Conservation (phyloP, 371 early-diverging fungal species). For the Zychaea mexicana region DNA sequence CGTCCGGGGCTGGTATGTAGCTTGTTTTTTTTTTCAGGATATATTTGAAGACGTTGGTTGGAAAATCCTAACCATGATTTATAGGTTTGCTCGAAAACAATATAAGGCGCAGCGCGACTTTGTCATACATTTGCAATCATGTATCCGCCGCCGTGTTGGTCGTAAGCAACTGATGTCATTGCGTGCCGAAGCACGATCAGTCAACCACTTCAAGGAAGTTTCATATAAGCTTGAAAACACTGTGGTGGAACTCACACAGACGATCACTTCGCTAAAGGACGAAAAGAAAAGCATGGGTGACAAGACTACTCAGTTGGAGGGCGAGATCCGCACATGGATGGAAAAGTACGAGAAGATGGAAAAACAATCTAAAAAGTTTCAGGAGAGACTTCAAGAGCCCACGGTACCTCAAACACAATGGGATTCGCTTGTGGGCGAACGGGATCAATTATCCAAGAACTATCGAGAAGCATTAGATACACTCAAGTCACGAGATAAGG, state of each 20-base stretch:
- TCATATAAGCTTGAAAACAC: conserved; percentile 93
- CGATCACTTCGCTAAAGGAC: conserved; percentile 64
- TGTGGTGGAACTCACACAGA: conserved; percentile 91
- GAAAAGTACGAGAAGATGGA: conserved; percentile 67
- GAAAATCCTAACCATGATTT: too few species aligned
- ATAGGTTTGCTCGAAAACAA: conserved; percentile 57
- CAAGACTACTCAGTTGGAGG: conserved; percentile 59
- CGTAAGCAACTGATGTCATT: conserved; percentile 59
- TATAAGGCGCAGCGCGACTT: conserved; percentile 53
- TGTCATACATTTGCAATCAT: conserved; percentile 80
- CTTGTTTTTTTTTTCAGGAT: background rate
- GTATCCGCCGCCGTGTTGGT: conserved; percentile 78
- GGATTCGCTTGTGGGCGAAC: conserved; percentile 52
- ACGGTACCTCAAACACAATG: conserved; percentile 61
- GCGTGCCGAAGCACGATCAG: conserved; percentile 84
- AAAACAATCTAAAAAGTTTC: conserved; percentile 38
- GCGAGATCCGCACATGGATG: conserved; percentile 62
- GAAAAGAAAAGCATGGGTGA: conserved; percentile 64
- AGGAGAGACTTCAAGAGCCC: conserved; percentile 50
- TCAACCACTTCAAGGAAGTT: conserved; percentile 89
- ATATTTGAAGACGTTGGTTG: too few species aligned
- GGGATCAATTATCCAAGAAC: conserved; percentile 34
- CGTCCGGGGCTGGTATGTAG: conserved; percentile 56
- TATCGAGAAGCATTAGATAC: conserved; percentile 48
- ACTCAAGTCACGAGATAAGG: conserved; percentile 57